These are phyloP conservation scores for Rhodotorula diobovata DNA, from an alignment of 768 basidiomycete genomes.

Conservation along the genomic window DNA sequence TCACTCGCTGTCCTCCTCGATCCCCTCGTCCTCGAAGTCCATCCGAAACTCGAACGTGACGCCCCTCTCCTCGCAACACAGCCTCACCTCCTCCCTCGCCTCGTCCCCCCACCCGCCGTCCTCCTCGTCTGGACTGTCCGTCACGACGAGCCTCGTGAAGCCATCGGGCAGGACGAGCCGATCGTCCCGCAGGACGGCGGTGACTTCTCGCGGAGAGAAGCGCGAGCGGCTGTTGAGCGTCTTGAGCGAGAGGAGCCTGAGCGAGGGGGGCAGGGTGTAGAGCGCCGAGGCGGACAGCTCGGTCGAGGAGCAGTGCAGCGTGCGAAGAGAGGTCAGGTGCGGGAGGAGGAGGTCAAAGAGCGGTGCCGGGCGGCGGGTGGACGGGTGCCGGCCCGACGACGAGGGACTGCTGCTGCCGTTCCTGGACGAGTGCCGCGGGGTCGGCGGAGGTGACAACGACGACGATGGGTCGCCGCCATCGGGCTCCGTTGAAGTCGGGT, in stretches of 20 bases:
- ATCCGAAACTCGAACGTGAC: neutral
- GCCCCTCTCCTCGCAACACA: neutral
- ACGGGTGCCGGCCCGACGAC: neutral
- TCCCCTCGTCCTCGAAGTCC: conserved; percentile 10
- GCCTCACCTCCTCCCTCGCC: neutral
- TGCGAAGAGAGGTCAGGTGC: neutral
- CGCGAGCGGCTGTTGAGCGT: neutral
- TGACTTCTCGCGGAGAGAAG: neutral
- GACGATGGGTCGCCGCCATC: neutral
- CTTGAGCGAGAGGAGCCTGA: neutral
- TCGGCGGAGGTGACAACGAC: no score
- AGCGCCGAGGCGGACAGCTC: conserved; percentile 3
- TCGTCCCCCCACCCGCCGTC: neutral
- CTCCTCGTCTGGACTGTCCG: neutral
- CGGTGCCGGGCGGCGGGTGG: neutral
- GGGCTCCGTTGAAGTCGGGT: neutral
- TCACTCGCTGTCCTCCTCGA: neutral
- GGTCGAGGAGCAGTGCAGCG: neutral
- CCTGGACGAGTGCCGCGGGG: neutral
- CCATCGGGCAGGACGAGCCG: neutral
- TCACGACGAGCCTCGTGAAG: neutral
- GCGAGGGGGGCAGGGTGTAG: neutral
- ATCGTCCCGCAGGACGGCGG: neutral
- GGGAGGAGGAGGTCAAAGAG: conserved; percentile 12
- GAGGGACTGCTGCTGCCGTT: neutral